Evolutionary conservation across 78 protist species (phyloP), one percentile per base, ranked within the genome.

Genomic region (Monocercomonoides exilis): DNA sequence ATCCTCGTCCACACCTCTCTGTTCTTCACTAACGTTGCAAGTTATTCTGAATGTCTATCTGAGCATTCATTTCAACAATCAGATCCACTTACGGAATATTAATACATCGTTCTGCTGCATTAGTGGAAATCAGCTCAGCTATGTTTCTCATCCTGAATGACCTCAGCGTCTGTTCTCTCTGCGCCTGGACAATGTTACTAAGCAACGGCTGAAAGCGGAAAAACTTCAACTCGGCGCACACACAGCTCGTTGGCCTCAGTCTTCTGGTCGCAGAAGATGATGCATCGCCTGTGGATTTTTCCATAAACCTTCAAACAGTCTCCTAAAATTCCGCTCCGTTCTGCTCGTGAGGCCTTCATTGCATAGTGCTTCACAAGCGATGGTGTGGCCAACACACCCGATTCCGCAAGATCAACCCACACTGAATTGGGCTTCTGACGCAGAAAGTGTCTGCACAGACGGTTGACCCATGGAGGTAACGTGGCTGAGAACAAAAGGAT

Each of bases 401-500:
- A 32, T 21, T 6, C 21, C 45, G 36, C 82, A 6, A 79, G 82
- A 41, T 79, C 82, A 41, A 79, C 36, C 11, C 36, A 5, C 42
- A 33, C 36, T 33, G 21, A 6, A 41, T 32, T 1, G 45, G 45
- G 41, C 35, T 43, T 3, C 63, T 3, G 2, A 45, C 85, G 45
- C 46, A 81, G 34, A 45, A 5, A 41, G 45, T 81, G 1, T 43
- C 42, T 35, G 85, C 6, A 2, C 45, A 85, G 84, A 32, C 33
- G 2, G 77, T 1, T 5, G 44, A 84, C 6, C 86, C 85, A 84
- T 29, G 54, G 79, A 38, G 95, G 95, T 80, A 91, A 44, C 33
- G 95, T 93, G 33, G 95, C 95, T 1, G 91, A 77, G 89, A 93
- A 93, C 64, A 91, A 86, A 34, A 91, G 63, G 3, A 89, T 91